Percentiles rank a stretch among this genome's conserved stretches.
Conservation (phyloP, 495 filamentous ascomycete species). For the Xylaria cubensis region DNA sequence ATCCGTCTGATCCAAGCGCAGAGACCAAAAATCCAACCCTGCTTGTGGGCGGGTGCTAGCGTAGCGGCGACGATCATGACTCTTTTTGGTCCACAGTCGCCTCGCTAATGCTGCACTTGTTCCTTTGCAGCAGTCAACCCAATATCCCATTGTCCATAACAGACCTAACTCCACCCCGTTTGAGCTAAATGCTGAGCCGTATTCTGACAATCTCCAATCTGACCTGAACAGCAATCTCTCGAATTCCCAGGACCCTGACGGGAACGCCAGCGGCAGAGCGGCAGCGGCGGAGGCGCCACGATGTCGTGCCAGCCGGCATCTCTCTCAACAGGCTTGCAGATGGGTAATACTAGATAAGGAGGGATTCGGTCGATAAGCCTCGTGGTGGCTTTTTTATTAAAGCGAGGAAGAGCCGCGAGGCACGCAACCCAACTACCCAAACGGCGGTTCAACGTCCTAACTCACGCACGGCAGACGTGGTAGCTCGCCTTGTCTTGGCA, state of each 20-base stretch:
- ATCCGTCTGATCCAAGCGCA: conserved; percentile 6
- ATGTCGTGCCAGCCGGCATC: conserved; percentile 8
- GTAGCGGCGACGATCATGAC: conserved; percentile 21
- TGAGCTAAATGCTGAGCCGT: conserved; percentile 10
- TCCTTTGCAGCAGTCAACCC: conserved; percentile 16
- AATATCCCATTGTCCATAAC: conserved; percentile 8
- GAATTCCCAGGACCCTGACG: conserved; percentile 15
- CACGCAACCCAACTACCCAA: conserved; percentile 1
- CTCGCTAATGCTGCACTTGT: conserved; percentile 22
- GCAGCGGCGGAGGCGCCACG: conserved; percentile 7
- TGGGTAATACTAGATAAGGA: neutral
- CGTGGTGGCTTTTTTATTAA: conserved; percentile 24
- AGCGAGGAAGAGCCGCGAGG: conserved; percentile 28
- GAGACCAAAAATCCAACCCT: conserved; percentile 13
- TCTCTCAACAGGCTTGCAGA: neutral
- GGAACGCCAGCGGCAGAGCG: conserved; percentile 4
- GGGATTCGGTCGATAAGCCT: conserved; percentile 25
- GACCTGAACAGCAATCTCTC: neutral
- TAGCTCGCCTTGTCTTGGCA: conserved; percentile 23
- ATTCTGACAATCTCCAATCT: conserved; percentile 1
- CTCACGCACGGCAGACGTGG: conserved; percentile 18
- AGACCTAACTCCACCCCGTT: conserved; percentile 19
- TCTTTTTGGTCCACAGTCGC: neutral
- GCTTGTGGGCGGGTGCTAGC: conserved; percentile 11
- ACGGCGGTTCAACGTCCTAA: conserved; percentile 12